Evolutionary conservation across 2,329 filamentous ascomycete species (phyloP).

Genomic region (Neurospora sp.): DNA sequence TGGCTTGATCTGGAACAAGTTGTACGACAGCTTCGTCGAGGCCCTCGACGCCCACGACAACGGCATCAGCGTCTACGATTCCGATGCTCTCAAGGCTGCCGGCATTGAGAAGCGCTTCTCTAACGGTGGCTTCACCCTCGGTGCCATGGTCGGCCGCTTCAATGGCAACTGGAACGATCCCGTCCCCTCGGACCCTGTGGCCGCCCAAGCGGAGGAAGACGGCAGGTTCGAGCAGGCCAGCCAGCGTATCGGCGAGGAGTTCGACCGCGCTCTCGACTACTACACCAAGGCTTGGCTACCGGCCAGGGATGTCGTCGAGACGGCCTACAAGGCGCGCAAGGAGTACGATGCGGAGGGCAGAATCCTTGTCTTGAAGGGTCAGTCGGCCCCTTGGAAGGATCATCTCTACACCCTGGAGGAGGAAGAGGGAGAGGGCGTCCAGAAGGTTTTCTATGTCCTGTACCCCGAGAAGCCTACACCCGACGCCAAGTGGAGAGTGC

Average conservation of each 20-base stretch:
- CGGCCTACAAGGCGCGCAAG: constrained; percentile 60
- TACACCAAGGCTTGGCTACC: constrained; percentile 75
- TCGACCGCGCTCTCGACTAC: constrained; percentile 69
- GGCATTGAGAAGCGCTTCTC: constrained; percentile 75
- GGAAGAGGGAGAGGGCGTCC: constrained; percentile 33
- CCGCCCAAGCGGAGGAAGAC: constrained; percentile 68
- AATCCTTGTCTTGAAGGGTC: constrained; percentile 67
- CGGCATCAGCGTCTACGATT: constrained; percentile 75
- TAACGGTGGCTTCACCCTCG: constrained; percentile 72
- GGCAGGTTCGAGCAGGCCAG: constrained; percentile 68
- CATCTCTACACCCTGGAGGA: constrained; percentile 84
- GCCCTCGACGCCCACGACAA: constrained; percentile 97
- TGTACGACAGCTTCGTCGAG: constrained; percentile 91
- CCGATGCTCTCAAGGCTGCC: constrained; percentile 55
- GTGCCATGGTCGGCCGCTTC: constrained; percentile 69
- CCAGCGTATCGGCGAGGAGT: constrained; percentile 78
- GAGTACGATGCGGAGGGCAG: constrained; percentile 64
- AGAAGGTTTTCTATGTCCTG: constrained; percentile 72
- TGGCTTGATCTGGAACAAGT: constrained; percentile 68
- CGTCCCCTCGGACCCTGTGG: constrained; percentile 37
- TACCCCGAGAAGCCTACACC: constrained; percentile 75
- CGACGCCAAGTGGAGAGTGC: constrained; percentile 83
- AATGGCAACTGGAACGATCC: constrained; percentile 75
- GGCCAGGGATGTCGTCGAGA: constrained; percentile 66
- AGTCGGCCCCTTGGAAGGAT: constrained; percentile 89